These are phyloP conservation scores for Xylaria longipes DNA, from an alignment of 495 filamentous ascomycete species.

Conservation along the genomic window DNA sequence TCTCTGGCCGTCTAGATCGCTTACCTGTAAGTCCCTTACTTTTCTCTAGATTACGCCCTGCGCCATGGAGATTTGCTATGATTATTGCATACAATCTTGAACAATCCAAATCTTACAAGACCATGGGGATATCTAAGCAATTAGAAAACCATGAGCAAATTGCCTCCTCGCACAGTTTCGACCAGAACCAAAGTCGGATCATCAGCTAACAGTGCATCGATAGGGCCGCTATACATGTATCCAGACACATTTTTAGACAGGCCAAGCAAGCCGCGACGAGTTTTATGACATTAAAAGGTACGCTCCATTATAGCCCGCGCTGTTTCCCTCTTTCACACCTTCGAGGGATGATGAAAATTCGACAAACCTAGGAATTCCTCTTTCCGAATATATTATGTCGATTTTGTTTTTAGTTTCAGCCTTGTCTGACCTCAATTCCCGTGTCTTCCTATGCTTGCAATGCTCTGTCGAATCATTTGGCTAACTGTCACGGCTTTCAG, in stretches of 20 bases:
- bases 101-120: slow-evolving; percentile 85
- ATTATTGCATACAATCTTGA: slow-evolving; percentile 59
- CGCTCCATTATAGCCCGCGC: background rate
- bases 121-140: slow-evolving; percentile 68
- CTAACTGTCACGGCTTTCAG: slow-evolving; percentile 54
- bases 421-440: slow-evolving; percentile 80
- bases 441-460: slow-evolving; percentile 39
- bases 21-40: slow-evolving; percentile 29
- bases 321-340: slow-evolving; percentile 9
- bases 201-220: slow-evolving; percentile 3
- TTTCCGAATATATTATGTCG: slow-evolving; percentile 89
- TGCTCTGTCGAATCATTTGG: slow-evolving; percentile 13
- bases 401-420: slow-evolving; percentile 96
- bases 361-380: slow-evolving; percentile 93
- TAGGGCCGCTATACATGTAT: slow-evolving; percentile 14
- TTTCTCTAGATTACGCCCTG: slow-evolving; percentile 8
- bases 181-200: background rate
- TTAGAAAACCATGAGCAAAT: slow-evolving; percentile 72
- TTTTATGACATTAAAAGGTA: slow-evolving; percentile 33
- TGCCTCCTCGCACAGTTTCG: slow-evolving; percentile 1
- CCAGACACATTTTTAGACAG: background rate
- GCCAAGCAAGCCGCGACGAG: background rate
- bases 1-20: slow-evolving; percentile 11
- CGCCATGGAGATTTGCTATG: slow-evolving; percentile 54
- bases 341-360: slow-evolving; percentile 82